Evolutionary conservation across 768 basidiomycete species (phyloP).

Genomic region (Leccinum truebloodii): DNA sequence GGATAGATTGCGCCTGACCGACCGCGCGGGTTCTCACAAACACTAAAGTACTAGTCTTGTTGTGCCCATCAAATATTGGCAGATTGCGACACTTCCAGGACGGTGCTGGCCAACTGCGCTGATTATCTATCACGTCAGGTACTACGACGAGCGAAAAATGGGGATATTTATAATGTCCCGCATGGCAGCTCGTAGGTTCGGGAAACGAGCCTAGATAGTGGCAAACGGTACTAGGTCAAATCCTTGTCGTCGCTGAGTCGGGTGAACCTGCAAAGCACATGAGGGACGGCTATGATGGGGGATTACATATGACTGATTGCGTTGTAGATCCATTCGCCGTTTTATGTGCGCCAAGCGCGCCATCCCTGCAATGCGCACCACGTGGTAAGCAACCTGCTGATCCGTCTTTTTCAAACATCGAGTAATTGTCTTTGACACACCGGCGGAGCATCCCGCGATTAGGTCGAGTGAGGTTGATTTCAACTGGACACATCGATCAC

Average conservation of each 20-base stretch:
- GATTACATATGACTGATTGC: not conserved
- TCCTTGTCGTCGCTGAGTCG: not conserved
- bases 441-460: not conserved
- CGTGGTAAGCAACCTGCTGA: not conserved
- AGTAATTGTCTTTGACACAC: not conserved
- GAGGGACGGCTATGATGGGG: not conserved
- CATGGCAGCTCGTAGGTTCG: not conserved
- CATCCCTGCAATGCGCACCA: not conserved
- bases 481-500: not conserved
- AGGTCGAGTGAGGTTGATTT: not conserved
- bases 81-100: not conserved
- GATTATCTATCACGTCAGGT: constrained; percentile 1
- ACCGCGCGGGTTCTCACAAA: not conserved
- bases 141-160: not conserved
- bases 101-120: not conserved
- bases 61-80: not conserved
- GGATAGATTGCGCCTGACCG: not conserved
- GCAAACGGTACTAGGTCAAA: not conserved
- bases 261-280: not conserved
- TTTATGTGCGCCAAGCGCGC: not conserved
- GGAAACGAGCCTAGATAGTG: not conserved
- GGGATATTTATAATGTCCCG: not conserved
- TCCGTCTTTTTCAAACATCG: not conserved
- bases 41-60: not conserved
- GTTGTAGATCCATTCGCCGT: not conserved